A percentile compares a stretch with the other conserved stretches of the same genome.
phyloP scores from a whole-genome alignment of 495 filamentous ascomycete species.

The Copromyces sp. region DNA sequence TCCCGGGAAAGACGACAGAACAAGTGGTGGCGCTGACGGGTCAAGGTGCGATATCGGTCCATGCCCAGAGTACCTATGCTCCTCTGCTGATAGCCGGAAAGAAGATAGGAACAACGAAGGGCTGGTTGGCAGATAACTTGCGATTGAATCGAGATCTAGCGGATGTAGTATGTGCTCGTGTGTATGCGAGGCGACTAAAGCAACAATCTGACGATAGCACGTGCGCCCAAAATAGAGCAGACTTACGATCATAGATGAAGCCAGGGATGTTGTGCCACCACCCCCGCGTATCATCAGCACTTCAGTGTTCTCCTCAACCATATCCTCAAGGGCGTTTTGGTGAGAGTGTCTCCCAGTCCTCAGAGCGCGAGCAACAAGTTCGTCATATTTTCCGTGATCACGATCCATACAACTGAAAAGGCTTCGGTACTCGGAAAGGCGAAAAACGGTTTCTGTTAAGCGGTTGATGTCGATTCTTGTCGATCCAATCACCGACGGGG shows the following conservation, averaged over 20 bases:
- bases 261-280: not conserved
- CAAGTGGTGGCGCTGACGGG: not conserved
- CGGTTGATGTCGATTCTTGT: not conserved
- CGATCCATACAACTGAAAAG: not conserved
- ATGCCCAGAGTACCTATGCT: not conserved
- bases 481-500: not conserved
- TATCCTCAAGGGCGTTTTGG: not conserved
- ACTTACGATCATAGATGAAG: not conserved
- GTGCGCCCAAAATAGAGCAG: not conserved
- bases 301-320: not conserved
- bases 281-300: not conserved
- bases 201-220: not conserved
- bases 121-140: not conserved
- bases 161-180: not conserved
- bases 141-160: not conserved
- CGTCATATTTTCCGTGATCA: not conserved
- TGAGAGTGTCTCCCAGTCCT: not conserved
- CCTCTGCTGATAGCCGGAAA: not conserved
- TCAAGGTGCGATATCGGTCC: not conserved
- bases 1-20: not conserved
- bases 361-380: not conserved
- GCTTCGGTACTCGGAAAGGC: not conserved
- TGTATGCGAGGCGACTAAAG: not conserved
- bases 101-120: not conserved
- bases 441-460: not conserved